These are phyloP conservation scores for Pseudogymnoascus sp. DNA, from an alignment of 2,329 filamentous ascomycete genomes.

Conservation along the genomic window DNA sequence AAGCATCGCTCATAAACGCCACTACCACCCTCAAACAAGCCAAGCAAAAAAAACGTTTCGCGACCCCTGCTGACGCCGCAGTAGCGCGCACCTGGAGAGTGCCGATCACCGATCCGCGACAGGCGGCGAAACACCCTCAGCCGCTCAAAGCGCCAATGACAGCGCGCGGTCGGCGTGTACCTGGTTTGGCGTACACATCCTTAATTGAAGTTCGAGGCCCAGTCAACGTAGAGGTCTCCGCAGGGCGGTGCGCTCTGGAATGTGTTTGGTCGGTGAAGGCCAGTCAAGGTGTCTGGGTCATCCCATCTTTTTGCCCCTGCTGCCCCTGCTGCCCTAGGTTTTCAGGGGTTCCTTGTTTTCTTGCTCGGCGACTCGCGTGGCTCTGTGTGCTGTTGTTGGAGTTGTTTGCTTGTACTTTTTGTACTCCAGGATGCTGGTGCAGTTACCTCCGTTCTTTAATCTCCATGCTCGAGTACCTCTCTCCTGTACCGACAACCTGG, in stretches of 20 bases:
- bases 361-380: not conserved
- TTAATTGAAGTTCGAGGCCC: slow-evolving; percentile 5
- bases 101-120: not conserved
- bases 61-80: not conserved
- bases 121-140: not conserved
- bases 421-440: not conserved
- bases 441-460: not conserved
- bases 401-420: not conserved
- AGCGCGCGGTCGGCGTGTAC: not conserved
- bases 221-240: not conserved
- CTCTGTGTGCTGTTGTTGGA: not conserved
- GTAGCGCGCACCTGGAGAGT: not conserved
- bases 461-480: not conserved
- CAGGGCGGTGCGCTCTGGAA: not conserved
- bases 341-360: not conserved
- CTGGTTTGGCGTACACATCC: not conserved
- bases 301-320: not conserved
- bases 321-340: not conserved
- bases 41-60: not conserved
- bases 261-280: not conserved
- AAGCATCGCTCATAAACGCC: not conserved
- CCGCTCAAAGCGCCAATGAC: not conserved
- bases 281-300: not conserved
- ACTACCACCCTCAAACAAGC: slow-evolving; percentile 1
- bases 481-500: not conserved